Base-by-base conservation (phyloP, 352 stramenopile genomes). In the Blastocystis sp. region DNA sequence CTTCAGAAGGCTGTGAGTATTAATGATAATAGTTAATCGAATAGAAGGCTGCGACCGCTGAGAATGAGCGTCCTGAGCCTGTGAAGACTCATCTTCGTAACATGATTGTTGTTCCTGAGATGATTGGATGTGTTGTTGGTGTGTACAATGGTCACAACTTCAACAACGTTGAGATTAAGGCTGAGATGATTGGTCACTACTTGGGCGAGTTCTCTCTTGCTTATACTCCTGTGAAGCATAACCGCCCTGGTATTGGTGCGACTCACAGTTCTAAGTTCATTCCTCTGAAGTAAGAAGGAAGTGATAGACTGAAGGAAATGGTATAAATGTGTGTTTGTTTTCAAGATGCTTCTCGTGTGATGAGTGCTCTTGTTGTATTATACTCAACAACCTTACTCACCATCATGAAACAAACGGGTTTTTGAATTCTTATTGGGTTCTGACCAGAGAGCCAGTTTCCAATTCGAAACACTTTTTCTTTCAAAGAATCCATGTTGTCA, bases 131-230 rank as follows among this genome's bases (percentile, higher is more conserved):
- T 88, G 96, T 98, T 87, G 93, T 99, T 88, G 96, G 94, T 89
- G 96, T 99, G 79, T 99, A 99, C 94, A 99, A 99, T 91, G 96
- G 96, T 92, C 97, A 98, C 90, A 94, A 96, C 89, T 98, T 98
- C 90, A 97, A 96, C 91, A 93, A 93, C 91, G 96, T 99, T 90
- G 96, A 99, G 91, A 98, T 99, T 90, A 98, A 98, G 92, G 94
- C 96, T 38, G 96, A 99, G 90, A 99, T 99, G 96, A 95, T 99
- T 84, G 96, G 96, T 86, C 96, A 98, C 93, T 99, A 99, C 91
- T 92, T 99, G 57, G 96, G 94, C 91, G 96, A 99, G 90, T 99
- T 99, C 89, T 96, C 95, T 87, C 98, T 99, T 84, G 24, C 54
- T 64, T 94, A 94, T 90, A 97, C 97, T 92, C 94, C 95, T 73